Evolutionary conservation across 129 eudicot species (phyloP).

Genomic region (Oenanthe sinensis): DNA sequence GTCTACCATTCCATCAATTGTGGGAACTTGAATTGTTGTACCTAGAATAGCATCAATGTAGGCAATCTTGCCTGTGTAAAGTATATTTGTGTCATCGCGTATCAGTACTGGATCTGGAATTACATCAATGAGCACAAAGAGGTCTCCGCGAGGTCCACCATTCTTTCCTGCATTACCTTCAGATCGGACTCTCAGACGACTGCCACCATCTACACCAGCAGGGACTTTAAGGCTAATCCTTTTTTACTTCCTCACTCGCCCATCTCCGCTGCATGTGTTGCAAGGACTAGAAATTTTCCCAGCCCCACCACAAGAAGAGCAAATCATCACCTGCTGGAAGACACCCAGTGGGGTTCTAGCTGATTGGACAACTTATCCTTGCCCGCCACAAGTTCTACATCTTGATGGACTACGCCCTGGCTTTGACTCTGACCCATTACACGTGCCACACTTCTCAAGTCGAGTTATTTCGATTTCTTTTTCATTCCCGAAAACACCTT

Average conservation of each 20-base stretch:
- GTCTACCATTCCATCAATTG: conserved; percentile 80
- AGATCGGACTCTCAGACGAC: conserved; percentile 64
- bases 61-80: conserved; percentile 66
- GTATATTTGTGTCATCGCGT: conserved; percentile 81
- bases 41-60: conserved; percentile 87
- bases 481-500: conserved; percentile 87
- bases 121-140: conserved; percentile 65
- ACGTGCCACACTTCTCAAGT: conserved; percentile 68
- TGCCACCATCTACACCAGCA: conserved; percentile 86
- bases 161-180: conserved; percentile 84
- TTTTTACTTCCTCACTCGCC: conserved; percentile 69
- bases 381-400: conserved; percentile 81
- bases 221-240: conserved; percentile 77
- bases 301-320: conserved; percentile 68
- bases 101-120: conserved; percentile 64
- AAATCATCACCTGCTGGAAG: conserved; percentile 78
- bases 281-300: conserved; percentile 85
- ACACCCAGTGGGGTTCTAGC: conserved; percentile 86
- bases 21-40: conserved; percentile 69
- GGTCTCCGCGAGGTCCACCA: conserved; percentile 93
- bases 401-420: conserved; percentile 61
- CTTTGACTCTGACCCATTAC: conserved; percentile 85
- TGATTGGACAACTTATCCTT: conserved; percentile 74
- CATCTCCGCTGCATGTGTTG: conserved; percentile 68
- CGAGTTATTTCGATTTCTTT: conserved; percentile 78